phyloP scores from a whole-genome alignment of 352 stramenopile genomes.

The Thalassiosira oceanica region DNA sequence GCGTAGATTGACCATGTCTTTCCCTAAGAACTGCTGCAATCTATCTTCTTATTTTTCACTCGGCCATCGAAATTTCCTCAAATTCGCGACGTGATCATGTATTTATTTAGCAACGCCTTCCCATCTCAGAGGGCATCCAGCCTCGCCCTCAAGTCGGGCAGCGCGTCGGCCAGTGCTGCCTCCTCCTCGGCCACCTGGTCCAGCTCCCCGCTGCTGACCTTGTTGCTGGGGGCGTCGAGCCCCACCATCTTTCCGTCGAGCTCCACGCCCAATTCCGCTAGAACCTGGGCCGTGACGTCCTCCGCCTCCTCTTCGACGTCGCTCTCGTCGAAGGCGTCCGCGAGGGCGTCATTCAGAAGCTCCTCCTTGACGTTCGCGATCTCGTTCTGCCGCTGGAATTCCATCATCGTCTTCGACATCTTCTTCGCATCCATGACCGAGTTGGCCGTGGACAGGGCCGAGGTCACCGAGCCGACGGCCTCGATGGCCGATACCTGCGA shows the following conservation, averaged over 20 bases:
- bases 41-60: no score
- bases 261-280: slow-evolving; percentile 80
- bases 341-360: slow-evolving; percentile 80
- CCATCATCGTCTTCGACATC: slow-evolving; percentile 68
- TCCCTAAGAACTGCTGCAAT: no score
- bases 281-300: no score
- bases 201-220: slow-evolving; percentile 5
- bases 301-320: no score
- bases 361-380: slow-evolving; percentile 74
- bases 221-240: slow-evolving; percentile 61
- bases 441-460: slow-evolving; percentile 64
- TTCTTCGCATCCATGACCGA: slow-evolving; percentile 68
- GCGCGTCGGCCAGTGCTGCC: slow-evolving; percentile 50
- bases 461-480: slow-evolving; percentile 55
- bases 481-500: slow-evolving; percentile 59
- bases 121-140: slow-evolving; percentile 74
- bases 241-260: slow-evolving; percentile 71
- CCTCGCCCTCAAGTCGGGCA: slow-evolving; percentile 70
- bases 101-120: no score
- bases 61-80: no score
- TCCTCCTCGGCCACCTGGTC: slow-evolving; percentile 46
- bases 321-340: slow-evolving; percentile 79
- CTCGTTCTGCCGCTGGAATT: slow-evolving; percentile 79
- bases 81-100: no score
- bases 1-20: no score